A percentile compares a stretch with the other conserved stretches of the same genome.
Evolutionary conservation across 192 early-diverging fungal species (phyloP).

Genomic region (Podila epigama): DNA sequence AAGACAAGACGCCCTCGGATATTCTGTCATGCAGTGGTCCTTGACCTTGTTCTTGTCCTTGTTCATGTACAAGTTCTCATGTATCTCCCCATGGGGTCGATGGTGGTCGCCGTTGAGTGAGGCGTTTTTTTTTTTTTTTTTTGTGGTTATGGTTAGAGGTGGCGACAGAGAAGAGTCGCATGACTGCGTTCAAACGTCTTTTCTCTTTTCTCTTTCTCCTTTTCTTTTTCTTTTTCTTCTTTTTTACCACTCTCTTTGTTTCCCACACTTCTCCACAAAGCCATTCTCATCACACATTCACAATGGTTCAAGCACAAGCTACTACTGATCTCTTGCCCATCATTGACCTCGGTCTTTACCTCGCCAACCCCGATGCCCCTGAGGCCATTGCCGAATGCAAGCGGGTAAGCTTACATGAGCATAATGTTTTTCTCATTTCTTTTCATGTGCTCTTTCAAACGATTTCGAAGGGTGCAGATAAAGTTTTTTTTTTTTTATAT

Average conservation of each 20-base stretch:
- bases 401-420: slow-evolving; percentile 42
- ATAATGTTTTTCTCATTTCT: neutral
- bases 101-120: no score
- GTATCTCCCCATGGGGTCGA: no score
- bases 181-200: neutral
- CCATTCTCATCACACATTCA: neutral
- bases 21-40: no score
- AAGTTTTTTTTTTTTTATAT: neutral
- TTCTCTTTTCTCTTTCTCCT: slow-evolving; percentile 3
- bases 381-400: slow-evolving; percentile 63
- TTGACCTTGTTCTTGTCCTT: no score
- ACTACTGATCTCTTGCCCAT: slow-evolving; percentile 54
- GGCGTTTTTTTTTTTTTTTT: no score
- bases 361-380: slow-evolving; percentile 56
- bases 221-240: neutral
- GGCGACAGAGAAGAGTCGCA: neutral
- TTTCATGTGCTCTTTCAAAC: neutral
- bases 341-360: slow-evolving; percentile 66
- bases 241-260: slow-evolving; percentile 1
- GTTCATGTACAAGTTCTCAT: no score
- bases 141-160: no score
- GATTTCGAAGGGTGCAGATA: neutral
- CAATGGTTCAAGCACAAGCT: slow-evolving; percentile 30
- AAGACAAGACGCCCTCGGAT: no score
- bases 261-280: no score